Base-by-base conservation (phyloP, 2,329 filamentous ascomycete genomes). In the Trichoderma semiorbis region DNA sequence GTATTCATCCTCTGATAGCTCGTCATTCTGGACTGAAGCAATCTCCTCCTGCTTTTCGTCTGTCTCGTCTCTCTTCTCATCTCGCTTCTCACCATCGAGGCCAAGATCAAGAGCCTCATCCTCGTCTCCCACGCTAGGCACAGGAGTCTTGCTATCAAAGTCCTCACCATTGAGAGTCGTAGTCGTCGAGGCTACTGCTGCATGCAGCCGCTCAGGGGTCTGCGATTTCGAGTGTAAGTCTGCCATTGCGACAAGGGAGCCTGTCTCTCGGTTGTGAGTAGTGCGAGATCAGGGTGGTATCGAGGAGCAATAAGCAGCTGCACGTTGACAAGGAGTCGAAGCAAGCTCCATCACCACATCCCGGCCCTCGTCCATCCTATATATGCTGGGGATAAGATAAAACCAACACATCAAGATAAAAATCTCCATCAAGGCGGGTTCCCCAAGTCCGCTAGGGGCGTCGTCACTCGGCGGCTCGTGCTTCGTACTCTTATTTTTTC, bases 1-100 rank as follows among this genome's bases (percentile, higher is more conserved):
- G 69, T 85, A 85, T 10, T 82, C 81, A 67, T 75, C 75, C 12
- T 80, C 78, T 24, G 75, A 73, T n/a, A 71, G 24, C 21, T 75
- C 75, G n/a, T 74, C 74, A 26, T 73, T 69, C 47, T 72, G 61
- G n/a, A 30, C 34, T 4, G 66, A n/a, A 8, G 62, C 47, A 36
- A 7, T 62, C 68, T 10, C 61, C 24, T 7, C 64, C 53, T 12
- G 57, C 55, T 16, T 61, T 3, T 43, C 5, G 26, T 39, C n/a
- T 12, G 57, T 60, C 7, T 57, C 53, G 3, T 62, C 55, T 30
- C 8, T 34, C 47, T 47, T 63, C 14, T 71, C 67, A 5, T 62
- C 58, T 7, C 14, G 5, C 58, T 62, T 63, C 12, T 57, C 50
- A 1, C 39, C 47, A 3, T 72, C 72, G 21, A 74, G 70, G 7